Evolutionary conservation across 2,329 filamentous ascomycete species (phyloP), one percentile per base, ranked within the genome.

Genomic region (Davidsoniella australis): DNA sequence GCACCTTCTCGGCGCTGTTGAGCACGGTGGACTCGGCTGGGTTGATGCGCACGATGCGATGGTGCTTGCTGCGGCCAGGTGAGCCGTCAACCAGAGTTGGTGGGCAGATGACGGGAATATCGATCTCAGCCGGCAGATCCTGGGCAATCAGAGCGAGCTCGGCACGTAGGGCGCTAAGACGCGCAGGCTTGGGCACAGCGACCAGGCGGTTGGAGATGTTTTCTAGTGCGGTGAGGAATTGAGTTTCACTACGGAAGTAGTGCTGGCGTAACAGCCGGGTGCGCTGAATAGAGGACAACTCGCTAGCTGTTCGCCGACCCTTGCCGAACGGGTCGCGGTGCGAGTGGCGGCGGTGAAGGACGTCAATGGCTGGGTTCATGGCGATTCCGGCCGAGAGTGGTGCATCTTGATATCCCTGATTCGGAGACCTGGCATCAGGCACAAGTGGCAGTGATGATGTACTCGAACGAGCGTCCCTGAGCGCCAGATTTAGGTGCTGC

Each of bases 161-260:
- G 2, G 85, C 85, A 51, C 85, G 75, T 42, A 91, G 67, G 40
- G 85, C 85, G 62, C 85, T 91, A 57, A 91, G 71, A 29, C 85
- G 77, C 39, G 85, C 85, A 33, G 80, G 77, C 60, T 91, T 91
- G 1, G 85, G 85, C 4, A 91, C 85, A 48, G 82, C 72, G 5
- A 91, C 82, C 41, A 91, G 67, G n/a, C 84, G 78, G 59, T 86
- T 88, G 2, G 85, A 91, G 48, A 91, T 89, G 56, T 83, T 81
- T 61, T 89, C 83, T 14, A 91, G 70, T 1, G 85, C 85, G 3
- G 79, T 82, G 53, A 91, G 61, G 59, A 91, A 88, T 56, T 85
- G 81, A 1, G 83, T 88, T 62, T 91, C 75, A 53, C 78, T 85
- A 48, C 83, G 72, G 60, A 89, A 91, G 62, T 91, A 91, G 61